Evolutionary conservation across 2,329 filamentous ascomycete genomes (phyloP).

Genomic region (Colletotrichum paranaense): DNA sequence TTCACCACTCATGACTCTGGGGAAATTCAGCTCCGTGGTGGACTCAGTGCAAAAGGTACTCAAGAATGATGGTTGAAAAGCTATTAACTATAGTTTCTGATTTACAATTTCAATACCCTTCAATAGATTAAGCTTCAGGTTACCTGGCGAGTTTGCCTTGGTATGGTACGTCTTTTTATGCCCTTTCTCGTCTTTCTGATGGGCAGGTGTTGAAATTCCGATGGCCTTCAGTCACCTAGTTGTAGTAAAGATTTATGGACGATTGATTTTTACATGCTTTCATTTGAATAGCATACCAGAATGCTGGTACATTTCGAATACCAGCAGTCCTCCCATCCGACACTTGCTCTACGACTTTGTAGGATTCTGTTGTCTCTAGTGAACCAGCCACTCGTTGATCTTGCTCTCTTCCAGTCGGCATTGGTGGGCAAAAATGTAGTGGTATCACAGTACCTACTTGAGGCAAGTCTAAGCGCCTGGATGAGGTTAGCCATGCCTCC

Average conservation of each 20-base stretch:
- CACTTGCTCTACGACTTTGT: too few relatives aligned
- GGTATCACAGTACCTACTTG: neutral
- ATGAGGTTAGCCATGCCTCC: neutral
- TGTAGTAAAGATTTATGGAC: too few relatives aligned
- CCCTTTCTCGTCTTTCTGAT: too few relatives aligned
- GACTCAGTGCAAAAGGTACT: neutral
- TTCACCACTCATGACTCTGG: neutral
- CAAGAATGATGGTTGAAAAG: neutral
- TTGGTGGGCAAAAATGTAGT: neutral
- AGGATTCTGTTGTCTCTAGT: neutral
- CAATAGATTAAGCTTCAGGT: too few relatives aligned
- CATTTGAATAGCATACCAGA: neutral
- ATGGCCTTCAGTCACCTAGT: too few relatives aligned
- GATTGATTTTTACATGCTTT: too few relatives aligned
- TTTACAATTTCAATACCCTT: too few relatives aligned
- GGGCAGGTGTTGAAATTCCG: too few relatives aligned
- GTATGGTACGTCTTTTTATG: too few relatives aligned
- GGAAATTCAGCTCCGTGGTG: neutral
- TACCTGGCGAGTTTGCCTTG: too few relatives aligned
- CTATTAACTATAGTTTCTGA: neutral
- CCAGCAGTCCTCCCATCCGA: too few relatives aligned
- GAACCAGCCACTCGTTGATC: neutral
- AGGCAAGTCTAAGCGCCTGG: constrained; percentile 4
- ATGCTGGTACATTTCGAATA: too few relatives aligned
- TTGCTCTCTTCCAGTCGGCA: neutral